Evolutionary conservation across 768 basidiomycete genomes (phyloP).

Genomic region (Amanita inopinata): DNA sequence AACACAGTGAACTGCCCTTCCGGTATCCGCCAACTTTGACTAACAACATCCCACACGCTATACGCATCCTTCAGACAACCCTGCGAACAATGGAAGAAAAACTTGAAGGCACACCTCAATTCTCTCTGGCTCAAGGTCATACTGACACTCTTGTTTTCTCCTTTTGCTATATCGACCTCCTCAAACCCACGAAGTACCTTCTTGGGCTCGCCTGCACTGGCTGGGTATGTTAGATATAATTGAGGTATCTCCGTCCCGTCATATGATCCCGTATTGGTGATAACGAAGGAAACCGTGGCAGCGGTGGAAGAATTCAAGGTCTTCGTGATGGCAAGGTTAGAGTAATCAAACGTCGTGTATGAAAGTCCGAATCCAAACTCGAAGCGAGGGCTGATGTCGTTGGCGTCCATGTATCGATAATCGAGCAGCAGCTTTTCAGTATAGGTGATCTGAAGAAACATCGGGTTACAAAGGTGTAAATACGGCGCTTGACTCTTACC

Average conservation of each 20-base stretch:
- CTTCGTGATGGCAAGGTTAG: constrained; percentile 30
- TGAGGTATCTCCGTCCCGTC: constrained; percentile 46
- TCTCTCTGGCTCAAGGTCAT: constrained; percentile 31
- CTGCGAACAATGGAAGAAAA: neutral
- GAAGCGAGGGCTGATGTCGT: constrained; percentile 42
- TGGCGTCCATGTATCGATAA: constrained; percentile 54
- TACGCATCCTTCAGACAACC: constrained; percentile 3
- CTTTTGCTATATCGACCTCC: constrained; percentile 29
- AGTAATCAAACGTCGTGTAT: constrained; percentile 65
- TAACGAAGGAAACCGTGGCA: constrained; percentile 29
- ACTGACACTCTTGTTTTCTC: constrained; percentile 25
- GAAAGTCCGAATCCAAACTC: constrained; percentile 69
- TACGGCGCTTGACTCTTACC: constrained; percentile 16
- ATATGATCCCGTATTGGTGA: constrained; percentile 38
- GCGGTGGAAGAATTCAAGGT: constrained; percentile 18
- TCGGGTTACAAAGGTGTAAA: constrained; percentile 12
- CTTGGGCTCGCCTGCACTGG: constrained; percentile 35
- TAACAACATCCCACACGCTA: constrained; percentile 44
- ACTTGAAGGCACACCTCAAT: constrained; percentile 31
- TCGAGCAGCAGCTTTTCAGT: constrained; percentile 57
- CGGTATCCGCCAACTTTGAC: constrained; percentile 42
- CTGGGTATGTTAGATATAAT: constrained; percentile 42
- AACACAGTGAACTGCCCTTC: constrained; percentile 41
- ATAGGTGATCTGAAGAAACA: constrained; percentile 45
- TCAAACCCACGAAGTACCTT: constrained; percentile 45